phyloP scores from a whole-genome alignment of 768 basidiomycete genomes.

The Trametes villosa region DNA sequence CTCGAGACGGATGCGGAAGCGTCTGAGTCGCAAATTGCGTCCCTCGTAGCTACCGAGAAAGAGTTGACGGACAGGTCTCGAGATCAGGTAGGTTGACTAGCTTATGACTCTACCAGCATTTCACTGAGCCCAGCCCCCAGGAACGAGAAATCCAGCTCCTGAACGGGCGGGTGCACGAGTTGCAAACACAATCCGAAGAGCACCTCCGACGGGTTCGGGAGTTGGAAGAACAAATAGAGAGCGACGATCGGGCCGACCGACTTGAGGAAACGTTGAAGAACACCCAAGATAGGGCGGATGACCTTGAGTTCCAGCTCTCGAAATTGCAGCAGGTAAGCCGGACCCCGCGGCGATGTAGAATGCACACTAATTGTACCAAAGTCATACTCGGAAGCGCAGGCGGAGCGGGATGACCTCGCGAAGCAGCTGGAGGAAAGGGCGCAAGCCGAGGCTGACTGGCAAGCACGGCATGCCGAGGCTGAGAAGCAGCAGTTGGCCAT shows the following conservation, averaged over 20 bases:
- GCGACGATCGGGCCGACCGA: slow-evolving; percentile 78
- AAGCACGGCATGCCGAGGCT: slow-evolving; percentile 51
- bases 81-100: slow-evolving; percentile 54
- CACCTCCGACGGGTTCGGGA: slow-evolving; percentile 66
- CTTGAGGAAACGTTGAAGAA: slow-evolving; percentile 75
- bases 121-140: slow-evolving; percentile 37
- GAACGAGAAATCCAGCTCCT: slow-evolving; percentile 76
- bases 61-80: slow-evolving; percentile 52
- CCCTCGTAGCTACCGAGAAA: slow-evolving; percentile 55
- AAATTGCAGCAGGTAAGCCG: slow-evolving; percentile 72
- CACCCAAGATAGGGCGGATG: slow-evolving; percentile 80
- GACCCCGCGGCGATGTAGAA: too few species aligned
- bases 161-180: slow-evolving; percentile 55
- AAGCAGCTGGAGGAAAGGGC: slow-evolving; percentile 46
- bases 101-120: neutral
- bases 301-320: slow-evolving; percentile 80
- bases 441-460: slow-evolving; percentile 53
- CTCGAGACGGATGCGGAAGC: slow-evolving; percentile 47
- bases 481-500: slow-evolving; percentile 44
- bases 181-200: slow-evolving; percentile 56
- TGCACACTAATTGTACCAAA: slow-evolving; percentile 33
- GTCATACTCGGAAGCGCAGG: slow-evolving; percentile 61
- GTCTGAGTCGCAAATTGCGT: slow-evolving; percentile 43
- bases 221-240: slow-evolving; percentile 81
- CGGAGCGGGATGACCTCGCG: slow-evolving; percentile 62